Conservation (phyloP, 495 filamentous ascomycete species). For the Tetracladium setigerum region DNA sequence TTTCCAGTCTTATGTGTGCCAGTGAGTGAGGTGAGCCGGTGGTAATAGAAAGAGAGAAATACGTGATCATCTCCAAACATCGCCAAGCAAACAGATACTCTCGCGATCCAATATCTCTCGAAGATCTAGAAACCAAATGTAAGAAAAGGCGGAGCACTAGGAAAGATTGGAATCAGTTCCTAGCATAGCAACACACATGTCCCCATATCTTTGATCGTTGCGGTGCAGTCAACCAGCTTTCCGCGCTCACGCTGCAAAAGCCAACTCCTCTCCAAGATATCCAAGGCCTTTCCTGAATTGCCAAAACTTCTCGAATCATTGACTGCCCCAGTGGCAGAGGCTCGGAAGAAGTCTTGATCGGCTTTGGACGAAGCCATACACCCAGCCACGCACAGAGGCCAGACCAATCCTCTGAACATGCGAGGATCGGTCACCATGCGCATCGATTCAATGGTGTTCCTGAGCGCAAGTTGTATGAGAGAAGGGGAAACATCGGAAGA, state of each 20-base stretch:
- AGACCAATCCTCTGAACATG: not conserved
- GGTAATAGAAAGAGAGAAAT: too few species aligned
- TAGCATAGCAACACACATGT: not conserved
- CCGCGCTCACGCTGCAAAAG: not conserved
- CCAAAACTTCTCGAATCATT: not conserved
- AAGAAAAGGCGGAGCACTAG: too few species aligned
- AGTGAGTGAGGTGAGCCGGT: too few species aligned
- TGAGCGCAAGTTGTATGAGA: too few species aligned
- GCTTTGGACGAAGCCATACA: not conserved
- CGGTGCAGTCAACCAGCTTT: not conserved
- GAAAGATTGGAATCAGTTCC: not conserved
- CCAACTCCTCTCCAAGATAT: conserved; percentile 3
- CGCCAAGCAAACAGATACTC: too few species aligned
- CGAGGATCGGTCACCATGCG: not conserved
- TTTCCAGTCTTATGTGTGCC: too few species aligned
- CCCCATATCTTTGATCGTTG: not conserved
- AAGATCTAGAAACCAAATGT: too few species aligned
- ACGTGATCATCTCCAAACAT: too few species aligned
- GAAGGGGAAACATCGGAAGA: not conserved
- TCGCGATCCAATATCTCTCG: too few species aligned
- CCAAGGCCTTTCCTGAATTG: not conserved
- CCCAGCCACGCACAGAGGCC: conserved; percentile 5
- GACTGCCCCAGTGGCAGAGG: not conserved
- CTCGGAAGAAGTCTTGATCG: not conserved
- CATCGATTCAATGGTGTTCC: not conserved